phyloP scores from a whole-genome alignment of 179 eudicot species.

The Dionaea muscipula region DNA sequence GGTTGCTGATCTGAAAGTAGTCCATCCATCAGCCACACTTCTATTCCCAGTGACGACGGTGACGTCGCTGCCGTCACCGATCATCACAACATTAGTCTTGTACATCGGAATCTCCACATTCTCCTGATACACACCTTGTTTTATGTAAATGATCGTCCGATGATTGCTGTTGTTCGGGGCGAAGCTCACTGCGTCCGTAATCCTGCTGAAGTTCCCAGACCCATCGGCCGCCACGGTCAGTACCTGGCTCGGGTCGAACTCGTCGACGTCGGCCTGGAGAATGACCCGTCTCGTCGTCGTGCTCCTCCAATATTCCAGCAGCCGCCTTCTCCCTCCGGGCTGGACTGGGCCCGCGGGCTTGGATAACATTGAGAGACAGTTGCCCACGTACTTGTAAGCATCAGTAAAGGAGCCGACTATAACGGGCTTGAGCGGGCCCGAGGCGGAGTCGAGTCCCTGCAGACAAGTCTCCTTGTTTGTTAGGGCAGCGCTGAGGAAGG shows the following conservation, averaged over 20 bases:
- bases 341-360: conserved; percentile 6
- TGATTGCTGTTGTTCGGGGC: conserved; percentile 71
- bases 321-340: background rate
- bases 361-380: conserved; percentile 55
- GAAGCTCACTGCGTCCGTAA: conserved; percentile 53
- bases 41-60: conserved; percentile 51
- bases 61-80: conserved; percentile 70
- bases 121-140: conserved; percentile 55
- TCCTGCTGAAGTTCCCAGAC: conserved; percentile 58
- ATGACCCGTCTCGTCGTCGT: background rate
- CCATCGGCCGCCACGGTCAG: conserved; percentile 65
- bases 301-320: too few species aligned
- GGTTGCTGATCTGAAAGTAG: conserved; percentile 89
- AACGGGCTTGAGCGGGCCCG: conserved; percentile 42
- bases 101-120: conserved; percentile 70
- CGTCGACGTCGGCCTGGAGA: conserved; percentile 7
- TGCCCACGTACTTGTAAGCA: conserved; percentile 57
- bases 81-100: conserved; percentile 59
- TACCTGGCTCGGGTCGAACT: conserved; percentile 10
- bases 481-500: conserved; percentile 58
- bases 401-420: conserved; percentile 25
- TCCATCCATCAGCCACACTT: conserved; percentile 81
- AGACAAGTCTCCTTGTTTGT: conserved; percentile 75
- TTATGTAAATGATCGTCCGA: conserved; percentile 50
- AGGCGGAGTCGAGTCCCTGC: conserved; percentile 53